These are phyloP conservation scores for Bothia castanella DNA, from an alignment of 1,284 basidiomycete genomes.

Conservation along the genomic window DNA sequence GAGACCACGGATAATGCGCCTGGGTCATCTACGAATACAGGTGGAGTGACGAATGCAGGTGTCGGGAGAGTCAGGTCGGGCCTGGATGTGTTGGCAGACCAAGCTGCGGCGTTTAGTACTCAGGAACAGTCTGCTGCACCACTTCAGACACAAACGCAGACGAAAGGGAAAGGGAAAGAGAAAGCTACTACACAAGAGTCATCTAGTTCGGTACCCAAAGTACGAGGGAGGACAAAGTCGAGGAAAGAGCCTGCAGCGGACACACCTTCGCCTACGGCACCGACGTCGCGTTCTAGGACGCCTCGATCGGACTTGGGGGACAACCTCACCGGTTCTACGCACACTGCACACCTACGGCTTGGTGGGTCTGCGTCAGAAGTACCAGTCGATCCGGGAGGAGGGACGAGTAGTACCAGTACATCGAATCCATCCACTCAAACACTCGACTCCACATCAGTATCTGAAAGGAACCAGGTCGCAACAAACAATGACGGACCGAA, in stretches of 20 bases:
- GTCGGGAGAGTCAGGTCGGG: constrained; percentile 44
- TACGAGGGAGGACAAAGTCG: constrained; percentile 11
- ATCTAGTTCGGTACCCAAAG: constrained; percentile 5
- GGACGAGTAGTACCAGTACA: background rate
- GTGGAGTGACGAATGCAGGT: constrained; percentile 2
- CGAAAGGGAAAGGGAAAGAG: constrained; percentile 23
- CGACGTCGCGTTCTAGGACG: constrained; percentile 16
- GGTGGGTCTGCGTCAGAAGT: constrained; percentile 9
- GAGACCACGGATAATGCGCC: background rate
- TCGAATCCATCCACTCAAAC: constrained; percentile 3
- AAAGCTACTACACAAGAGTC: constrained; percentile 1
- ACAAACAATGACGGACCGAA: background rate
- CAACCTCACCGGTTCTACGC: background rate
- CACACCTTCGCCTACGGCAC: constrained; percentile 1
- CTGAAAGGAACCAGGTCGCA: background rate
- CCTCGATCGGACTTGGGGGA: constrained; percentile 21
- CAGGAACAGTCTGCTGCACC: constrained; percentile 19
- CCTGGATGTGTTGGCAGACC: constrained; percentile 67
- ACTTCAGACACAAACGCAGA: constrained; percentile 1
- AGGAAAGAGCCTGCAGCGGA: constrained; percentile 9
- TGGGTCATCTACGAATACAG: constrained; percentile 1
- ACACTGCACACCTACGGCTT: background rate
- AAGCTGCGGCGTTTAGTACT: constrained; percentile 48
- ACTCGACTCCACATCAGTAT: constrained; percentile 4
- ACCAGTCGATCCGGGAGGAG: constrained; percentile 24